Percentiles rank a stretch among this genome's conserved stretches.
phyloP scores from a whole-genome alignment of 2,329 filamentous ascomycete species.

The Phyllosticta citriasiana region DNA sequence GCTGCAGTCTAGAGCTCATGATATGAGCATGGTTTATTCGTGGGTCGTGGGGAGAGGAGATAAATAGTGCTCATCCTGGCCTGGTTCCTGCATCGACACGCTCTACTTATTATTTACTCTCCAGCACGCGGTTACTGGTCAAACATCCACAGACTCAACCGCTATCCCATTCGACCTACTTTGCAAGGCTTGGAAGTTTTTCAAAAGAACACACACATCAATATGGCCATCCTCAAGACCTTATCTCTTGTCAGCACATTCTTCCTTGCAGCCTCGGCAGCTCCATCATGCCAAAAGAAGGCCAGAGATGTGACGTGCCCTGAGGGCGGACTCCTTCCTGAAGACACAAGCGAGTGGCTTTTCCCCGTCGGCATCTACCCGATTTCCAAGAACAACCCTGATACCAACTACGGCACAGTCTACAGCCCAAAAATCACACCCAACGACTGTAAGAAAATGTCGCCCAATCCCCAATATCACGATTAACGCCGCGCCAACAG shows the following conservation, averaged over 20 bases:
- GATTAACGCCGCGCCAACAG: neutral
- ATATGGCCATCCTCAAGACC: neutral
- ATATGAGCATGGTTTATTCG: neutral
- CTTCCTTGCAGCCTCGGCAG: neutral
- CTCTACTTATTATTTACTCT: neutral
- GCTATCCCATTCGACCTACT: neutral
- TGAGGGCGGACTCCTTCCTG: slow-evolving; percentile 11
- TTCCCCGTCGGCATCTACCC: slow-evolving; percentile 12
- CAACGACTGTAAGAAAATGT: slow-evolving; percentile 3
- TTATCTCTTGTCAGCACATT: neutral
- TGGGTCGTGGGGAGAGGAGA: neutral
- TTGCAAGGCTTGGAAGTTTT: neutral
- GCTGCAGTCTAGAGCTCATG: neutral
- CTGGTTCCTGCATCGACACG: neutral
- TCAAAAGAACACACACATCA: neutral
- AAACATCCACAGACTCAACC: neutral
- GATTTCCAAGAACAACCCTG: slow-evolving; percentile 12
- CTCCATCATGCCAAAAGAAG: neutral
- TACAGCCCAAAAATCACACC: slow-evolving; percentile 13
- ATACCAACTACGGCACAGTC: slow-evolving; percentile 13
- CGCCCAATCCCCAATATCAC: neutral
- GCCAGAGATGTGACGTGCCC: slow-evolving; percentile 9
- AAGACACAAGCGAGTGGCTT: slow-evolving; percentile 7
- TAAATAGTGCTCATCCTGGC: neutral
- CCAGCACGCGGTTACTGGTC: neutral